Conservation (phyloP, 176 grass and related monocot species). For the Ensete ventricosum region DNA sequence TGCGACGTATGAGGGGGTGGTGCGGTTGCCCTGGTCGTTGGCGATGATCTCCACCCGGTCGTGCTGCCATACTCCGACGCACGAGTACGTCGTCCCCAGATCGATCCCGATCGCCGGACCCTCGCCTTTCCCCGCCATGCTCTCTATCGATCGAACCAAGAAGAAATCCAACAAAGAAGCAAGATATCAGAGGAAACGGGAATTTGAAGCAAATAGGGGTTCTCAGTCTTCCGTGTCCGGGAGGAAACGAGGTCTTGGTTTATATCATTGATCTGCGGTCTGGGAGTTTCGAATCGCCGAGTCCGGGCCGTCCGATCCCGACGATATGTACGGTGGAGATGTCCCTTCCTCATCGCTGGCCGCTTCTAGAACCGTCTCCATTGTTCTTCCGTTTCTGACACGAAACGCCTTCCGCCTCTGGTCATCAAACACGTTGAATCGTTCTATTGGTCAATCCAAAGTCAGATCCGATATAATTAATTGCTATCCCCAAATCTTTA, state of each 20-base stretch:
- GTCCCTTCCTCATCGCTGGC: not conserved
- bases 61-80: constrained; percentile 68
- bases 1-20: constrained; percentile 57
- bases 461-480: too few relatives aligned
- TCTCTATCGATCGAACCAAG: not conserved
- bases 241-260: not conserved
- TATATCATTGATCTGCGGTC: not conserved
- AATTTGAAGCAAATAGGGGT: not conserved
- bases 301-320: not conserved
- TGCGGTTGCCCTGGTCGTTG: constrained; percentile 73
- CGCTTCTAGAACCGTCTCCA: not conserved
- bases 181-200: not conserved
- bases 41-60: constrained; percentile 73
- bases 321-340: not conserved
- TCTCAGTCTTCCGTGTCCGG: not conserved
- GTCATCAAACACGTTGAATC: not conserved
- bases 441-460: too few relatives aligned
- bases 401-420: not conserved
- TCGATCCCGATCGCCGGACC: constrained; percentile 57
- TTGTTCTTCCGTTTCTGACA: not conserved
- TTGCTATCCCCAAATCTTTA: too few relatives aligned
- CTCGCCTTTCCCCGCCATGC: constrained; percentile 37
- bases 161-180: not conserved
- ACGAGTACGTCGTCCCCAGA: constrained; percentile 63
- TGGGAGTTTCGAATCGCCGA: not conserved